These are phyloP conservation scores for Xylariaceae sp. DNA, from an alignment of 2,329 filamentous ascomycete genomes.

Conservation along the genomic window DNA sequence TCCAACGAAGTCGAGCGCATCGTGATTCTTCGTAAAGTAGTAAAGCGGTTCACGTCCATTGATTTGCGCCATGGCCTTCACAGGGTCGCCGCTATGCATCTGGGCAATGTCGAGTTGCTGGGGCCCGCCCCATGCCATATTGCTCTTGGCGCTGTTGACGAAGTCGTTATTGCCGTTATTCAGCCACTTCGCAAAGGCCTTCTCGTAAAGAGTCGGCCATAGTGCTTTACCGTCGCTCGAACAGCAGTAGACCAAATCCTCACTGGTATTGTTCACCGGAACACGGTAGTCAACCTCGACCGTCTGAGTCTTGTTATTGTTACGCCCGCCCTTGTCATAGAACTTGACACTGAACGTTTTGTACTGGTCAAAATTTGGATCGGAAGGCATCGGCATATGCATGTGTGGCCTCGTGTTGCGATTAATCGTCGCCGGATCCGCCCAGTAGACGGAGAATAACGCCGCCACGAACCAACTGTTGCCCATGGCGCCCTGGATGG, in stretches of 20 bases:
- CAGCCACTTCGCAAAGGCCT: constrained; percentile 44
- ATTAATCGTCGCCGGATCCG: constrained; percentile 39
- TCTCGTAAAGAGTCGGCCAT: constrained; percentile 44
- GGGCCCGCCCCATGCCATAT: constrained; percentile 10
- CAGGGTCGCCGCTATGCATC: constrained; percentile 38
- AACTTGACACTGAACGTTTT: constrained; percentile 34
- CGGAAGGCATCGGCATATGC: constrained; percentile 17
- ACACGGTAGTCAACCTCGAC: constrained; percentile 41
- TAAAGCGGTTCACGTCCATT: constrained; percentile 37
- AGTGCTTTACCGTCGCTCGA: constrained; percentile 38
- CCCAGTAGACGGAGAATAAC: constrained; percentile 42
- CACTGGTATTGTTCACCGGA: constrained; percentile 41
- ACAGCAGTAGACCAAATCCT: constrained; percentile 39
- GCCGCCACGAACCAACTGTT: constrained; percentile 43
- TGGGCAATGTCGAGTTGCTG: constrained; percentile 40
- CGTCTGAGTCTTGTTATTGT: constrained; percentile 36
- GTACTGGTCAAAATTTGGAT: constrained; percentile 1
- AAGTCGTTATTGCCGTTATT: constrained; percentile 20
- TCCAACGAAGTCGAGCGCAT: constrained; percentile 33
- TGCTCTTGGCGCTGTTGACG: not conserved
- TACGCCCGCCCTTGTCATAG: constrained; percentile 41
- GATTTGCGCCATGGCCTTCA: constrained; percentile 43
- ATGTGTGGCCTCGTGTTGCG: constrained; percentile 20
- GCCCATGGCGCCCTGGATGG: constrained; percentile 38
- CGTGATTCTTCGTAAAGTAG: constrained; percentile 33